Evolutionary conservation across 306 rosid genomes (phyloP), one percentile per base, ranked within the genome.

Genomic region (Prunus padus): DNA sequence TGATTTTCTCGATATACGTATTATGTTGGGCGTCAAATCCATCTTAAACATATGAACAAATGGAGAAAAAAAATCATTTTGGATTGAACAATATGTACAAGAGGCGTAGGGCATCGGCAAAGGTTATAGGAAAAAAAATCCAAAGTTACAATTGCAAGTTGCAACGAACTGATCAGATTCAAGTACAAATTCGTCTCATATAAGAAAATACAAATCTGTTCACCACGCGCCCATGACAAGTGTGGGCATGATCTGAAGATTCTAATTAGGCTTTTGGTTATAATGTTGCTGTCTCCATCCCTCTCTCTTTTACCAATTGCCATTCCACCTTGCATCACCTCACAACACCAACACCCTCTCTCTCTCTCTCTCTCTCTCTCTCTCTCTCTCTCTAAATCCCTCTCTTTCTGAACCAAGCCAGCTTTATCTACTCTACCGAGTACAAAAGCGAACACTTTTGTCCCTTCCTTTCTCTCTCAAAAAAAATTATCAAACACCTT

Each of bases 251-350:
- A 57, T 49, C 76, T 37, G 1, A 31, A 61, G 67, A 51, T 60
- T 77, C 72, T 70, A 52, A 62, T 6, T 25, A 4, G 56, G 31
- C 67, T 55, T 4, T 37, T 71, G 7, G 89, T 80, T 86, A 44
- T 60, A 54, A 77, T 28, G 84, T 85, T 68, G 59, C 70, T 46
- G 68, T 86, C 88, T 65, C 74, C 63, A 72, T 45, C 54, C 8
- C 16, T 5, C 40, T 33, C 18, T 13, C 64, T 22, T 22, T 71
- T 7, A 10, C 23, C 76, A 56, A 54, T 55, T 28, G 54, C 75
- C 28, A 44, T 51, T 63, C 65, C 76, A 71, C 63, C 80, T 7
- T 59, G 28, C 68, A 42, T 20, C 57, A 49, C 69, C 13, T 19
- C 30, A 23, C 18, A 44, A 3, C n/a, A 44, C 1, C 52, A 40